Percentiles rank a stretch among this genome's conserved stretches.
Conservation (phyloP, 2,329 filamentous ascomycete species). For the Nemania sp. region DNA sequence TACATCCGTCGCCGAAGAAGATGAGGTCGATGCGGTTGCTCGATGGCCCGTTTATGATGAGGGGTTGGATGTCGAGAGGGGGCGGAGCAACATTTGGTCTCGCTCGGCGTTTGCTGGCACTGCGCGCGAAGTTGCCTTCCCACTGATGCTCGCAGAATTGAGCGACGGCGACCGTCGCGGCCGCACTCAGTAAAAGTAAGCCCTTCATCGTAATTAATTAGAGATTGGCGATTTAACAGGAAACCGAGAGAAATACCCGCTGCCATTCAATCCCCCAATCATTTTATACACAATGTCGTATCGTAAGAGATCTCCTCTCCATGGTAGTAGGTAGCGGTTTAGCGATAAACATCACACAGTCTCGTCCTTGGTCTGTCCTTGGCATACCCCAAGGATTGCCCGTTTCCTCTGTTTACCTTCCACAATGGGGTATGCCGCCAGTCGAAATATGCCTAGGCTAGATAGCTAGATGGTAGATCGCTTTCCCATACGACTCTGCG, state of each 20-base stretch:
- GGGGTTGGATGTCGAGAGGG: slow-evolving; percentile 39
- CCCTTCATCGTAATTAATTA: slow-evolving; percentile 26
- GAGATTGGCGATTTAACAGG: neutral
- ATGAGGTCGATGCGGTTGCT: slow-evolving; percentile 40
- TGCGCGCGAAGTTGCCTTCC: slow-evolving; percentile 36
- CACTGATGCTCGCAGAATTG: slow-evolving; percentile 41
- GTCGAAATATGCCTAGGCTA: neutral
- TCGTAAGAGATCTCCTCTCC: neutral
- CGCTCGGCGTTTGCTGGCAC: slow-evolving; percentile 29
- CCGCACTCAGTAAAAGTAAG: slow-evolving; percentile 23
- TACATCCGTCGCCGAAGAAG: slow-evolving; percentile 42
- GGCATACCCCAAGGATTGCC: slow-evolving; percentile 16
- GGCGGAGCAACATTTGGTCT: slow-evolving; percentile 33
- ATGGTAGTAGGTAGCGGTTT: too few species aligned
- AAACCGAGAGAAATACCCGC: neutral
- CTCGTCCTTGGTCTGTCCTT: slow-evolving; percentile 19
- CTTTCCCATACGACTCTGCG: slow-evolving; percentile 1
- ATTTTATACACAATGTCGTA: slow-evolving; percentile 6
- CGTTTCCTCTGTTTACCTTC: slow-evolving; percentile 11
- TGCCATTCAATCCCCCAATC: neutral
- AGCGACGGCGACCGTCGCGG: slow-evolving; percentile 19
- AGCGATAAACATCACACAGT: too few species aligned
- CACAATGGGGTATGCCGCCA: slow-evolving; percentile 14
- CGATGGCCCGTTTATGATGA: slow-evolving; percentile 40
- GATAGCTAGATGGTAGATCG: slow-evolving; percentile 1